Evolutionary conservation across 2,329 filamentous ascomycete species (phyloP), one percentile per base, ranked within the genome.

Genomic region (Microdochium nivale): DNA sequence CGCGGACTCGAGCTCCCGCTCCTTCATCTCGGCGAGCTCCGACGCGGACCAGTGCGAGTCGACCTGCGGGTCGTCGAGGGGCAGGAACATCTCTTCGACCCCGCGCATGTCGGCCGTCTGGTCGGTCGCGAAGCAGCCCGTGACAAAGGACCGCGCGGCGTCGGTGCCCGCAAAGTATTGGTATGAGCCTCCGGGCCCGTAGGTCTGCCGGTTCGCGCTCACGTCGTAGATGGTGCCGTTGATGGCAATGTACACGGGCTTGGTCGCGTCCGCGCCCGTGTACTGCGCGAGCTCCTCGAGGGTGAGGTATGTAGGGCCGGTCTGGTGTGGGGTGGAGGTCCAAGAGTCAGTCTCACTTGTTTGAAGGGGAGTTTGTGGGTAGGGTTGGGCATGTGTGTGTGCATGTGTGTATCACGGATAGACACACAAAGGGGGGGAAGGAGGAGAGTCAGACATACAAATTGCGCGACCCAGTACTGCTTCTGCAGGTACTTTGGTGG

Each of bases 181-280:
- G 75, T 99, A 99, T 35, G 83, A 83, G 3, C 91, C 94, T 25
- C 90, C 90, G 0, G 91, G 86, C 1, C 88, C 88, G 73, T 94
- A 94, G 70, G 87, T 74, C 67, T 78, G 68, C 59, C 80, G 76
- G 51, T 83, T 84, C 27, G 77, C 70, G n/a, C 81, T 80, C 40
- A 95, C 89, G 68, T 95, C 89, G 77, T 87, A 94, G 70, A 95
- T 88, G 53, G 83, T 88, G 63, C 87, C 86, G 73, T 94, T 92
- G 62, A 99, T 83, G 56, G 90, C 90, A 52, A 99, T 80, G 73
- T 96, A 95, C 66, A 97, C 82, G 7, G 94, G 94, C 54, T 86
- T 83, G 8, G 70, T 67, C 10, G 83, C 74, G 68, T 96, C 84
- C 53, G 73, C 78, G 71, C 94, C 95, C 70, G 95, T 85, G 76